phyloP scores from a whole-genome alignment of 345 rosid genomes.

The Luvunga scandens region DNA sequence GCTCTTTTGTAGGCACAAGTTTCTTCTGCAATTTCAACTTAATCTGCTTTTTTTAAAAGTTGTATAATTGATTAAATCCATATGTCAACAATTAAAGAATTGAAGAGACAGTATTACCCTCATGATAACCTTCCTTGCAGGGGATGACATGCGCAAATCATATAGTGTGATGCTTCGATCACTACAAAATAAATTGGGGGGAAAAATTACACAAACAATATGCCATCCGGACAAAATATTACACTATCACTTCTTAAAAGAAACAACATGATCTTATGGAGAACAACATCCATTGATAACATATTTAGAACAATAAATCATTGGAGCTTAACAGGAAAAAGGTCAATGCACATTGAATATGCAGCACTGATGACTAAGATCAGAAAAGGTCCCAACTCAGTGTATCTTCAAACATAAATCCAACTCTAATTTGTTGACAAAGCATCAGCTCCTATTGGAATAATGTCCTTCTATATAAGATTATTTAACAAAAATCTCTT shows the following conservation, averaged over 20 bases:
- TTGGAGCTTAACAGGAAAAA: neutral
- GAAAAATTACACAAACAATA: neutral
- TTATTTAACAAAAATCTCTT: neutral
- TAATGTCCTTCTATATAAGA: neutral
- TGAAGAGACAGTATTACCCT: slow-evolving; percentile 42
- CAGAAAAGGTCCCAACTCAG: neutral
- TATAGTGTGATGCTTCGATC: slow-evolving; percentile 77
- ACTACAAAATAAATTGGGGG: slow-evolving; percentile 34
- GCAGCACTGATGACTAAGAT: neutral
- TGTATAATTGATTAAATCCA: neutral
- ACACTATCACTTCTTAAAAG: slow-evolving; percentile 1
- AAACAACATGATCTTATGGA: neutral
- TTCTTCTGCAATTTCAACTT: neutral
- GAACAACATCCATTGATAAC: neutral
- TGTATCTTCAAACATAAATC: neutral
- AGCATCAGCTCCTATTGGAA: neutral
- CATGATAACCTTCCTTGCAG: slow-evolving; percentile 82
- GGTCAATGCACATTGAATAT: neutral
- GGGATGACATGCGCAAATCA: slow-evolving; percentile 80
- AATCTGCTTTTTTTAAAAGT: neutral
- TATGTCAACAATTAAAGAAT: neutral
- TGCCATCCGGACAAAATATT: neutral
- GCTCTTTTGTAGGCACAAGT: neutral
- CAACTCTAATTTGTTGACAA: neutral
- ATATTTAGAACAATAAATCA: no score